These are phyloP conservation scores for Trametes cingulata DNA, from an alignment of 768 basidiomycete species.

Conservation along the genomic window DNA sequence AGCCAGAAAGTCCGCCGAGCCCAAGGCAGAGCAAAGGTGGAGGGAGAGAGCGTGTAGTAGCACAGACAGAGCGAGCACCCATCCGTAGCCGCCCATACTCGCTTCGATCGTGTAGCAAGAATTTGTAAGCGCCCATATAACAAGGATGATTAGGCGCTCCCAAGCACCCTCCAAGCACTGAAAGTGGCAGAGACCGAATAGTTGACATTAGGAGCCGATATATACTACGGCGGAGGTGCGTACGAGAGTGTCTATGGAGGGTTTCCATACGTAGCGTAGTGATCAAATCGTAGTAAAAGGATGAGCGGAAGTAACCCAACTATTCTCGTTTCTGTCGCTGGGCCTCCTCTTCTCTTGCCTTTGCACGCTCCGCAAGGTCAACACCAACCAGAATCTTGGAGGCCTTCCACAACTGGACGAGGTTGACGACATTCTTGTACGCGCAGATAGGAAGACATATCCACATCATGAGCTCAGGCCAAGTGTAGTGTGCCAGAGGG, in stretches of 20 bases:
- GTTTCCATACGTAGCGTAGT: slow-evolving; percentile 12
- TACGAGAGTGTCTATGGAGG: slow-evolving; percentile 17
- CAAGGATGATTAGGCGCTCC: background rate
- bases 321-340: slow-evolving; percentile 20
- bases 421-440: slow-evolving; percentile 89
- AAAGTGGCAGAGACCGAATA: background rate
- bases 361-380: slow-evolving; percentile 82
- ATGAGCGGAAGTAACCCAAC: background rate
- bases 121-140: background rate
- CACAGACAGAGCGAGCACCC: background rate
- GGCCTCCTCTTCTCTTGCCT: slow-evolving; percentile 49
- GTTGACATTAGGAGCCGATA: slow-evolving; percentile 7
- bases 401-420: slow-evolving; percentile 98
- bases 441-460: slow-evolving; percentile 67
- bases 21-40: slow-evolving; percentile 7
- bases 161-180: background rate
- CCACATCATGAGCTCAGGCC: slow-evolving; percentile 71
- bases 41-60: background rate
- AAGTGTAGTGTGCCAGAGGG: slow-evolving; percentile 53
- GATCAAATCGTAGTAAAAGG: background rate
- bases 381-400: slow-evolving; percentile 93
- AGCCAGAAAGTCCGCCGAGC: slow-evolving; percentile 10
- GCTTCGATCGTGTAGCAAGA: background rate
- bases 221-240: slow-evolving; percentile 6
- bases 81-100: background rate